These are phyloP conservation scores for Cercophora scortea DNA, from an alignment of 495 filamentous ascomycete species.

Conservation along the genomic window DNA sequence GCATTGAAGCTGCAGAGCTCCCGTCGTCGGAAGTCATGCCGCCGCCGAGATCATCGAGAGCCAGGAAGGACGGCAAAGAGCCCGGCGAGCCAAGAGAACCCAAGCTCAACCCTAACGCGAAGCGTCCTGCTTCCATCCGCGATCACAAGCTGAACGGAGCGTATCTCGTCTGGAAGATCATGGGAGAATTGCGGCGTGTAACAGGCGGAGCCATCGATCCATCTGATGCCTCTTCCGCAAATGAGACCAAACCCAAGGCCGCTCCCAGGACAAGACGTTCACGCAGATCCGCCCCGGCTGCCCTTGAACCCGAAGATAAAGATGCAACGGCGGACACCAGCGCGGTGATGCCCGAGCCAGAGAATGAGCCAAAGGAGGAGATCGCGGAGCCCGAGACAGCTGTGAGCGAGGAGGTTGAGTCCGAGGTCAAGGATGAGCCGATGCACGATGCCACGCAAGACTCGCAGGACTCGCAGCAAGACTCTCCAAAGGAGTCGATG, in stretches of 20 bases:
- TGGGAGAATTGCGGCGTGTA: slow-evolving; percentile 14
- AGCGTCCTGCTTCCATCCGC: slow-evolving; percentile 24
- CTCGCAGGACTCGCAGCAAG: too few species aligned
- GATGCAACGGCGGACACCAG: neutral
- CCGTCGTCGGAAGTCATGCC: slow-evolving; percentile 3
- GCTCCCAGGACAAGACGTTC: slow-evolving; percentile 14
- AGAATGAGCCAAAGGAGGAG: neutral
- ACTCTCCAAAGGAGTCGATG: too few species aligned
- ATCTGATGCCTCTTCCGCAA: slow-evolving; percentile 3
- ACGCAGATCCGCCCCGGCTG: slow-evolving; percentile 17
- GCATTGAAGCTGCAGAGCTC: neutral
- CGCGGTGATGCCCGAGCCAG: neutral
- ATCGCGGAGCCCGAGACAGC: too few species aligned
- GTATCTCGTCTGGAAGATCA: slow-evolving; percentile 25
- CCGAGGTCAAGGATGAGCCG: too few species aligned
- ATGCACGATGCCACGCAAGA: too few species aligned
- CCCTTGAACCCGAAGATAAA: slow-evolving; percentile 2
- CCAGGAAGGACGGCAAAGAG: neutral
- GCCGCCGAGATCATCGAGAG: neutral
- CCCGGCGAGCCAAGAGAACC: slow-evolving; percentile 2
- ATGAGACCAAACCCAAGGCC: slow-evolving; percentile 3
- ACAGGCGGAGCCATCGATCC: slow-evolving; percentile 4
- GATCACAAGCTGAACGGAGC: slow-evolving; percentile 29
- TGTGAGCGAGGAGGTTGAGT: too few species aligned
- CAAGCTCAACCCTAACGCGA: slow-evolving; percentile 23